A percentile compares a stretch with the other conserved stretches of the same genome.
Conservation (phyloP, 2,329 filamentous ascomycete species). For the Colletotrichum euphorbiae region DNA sequence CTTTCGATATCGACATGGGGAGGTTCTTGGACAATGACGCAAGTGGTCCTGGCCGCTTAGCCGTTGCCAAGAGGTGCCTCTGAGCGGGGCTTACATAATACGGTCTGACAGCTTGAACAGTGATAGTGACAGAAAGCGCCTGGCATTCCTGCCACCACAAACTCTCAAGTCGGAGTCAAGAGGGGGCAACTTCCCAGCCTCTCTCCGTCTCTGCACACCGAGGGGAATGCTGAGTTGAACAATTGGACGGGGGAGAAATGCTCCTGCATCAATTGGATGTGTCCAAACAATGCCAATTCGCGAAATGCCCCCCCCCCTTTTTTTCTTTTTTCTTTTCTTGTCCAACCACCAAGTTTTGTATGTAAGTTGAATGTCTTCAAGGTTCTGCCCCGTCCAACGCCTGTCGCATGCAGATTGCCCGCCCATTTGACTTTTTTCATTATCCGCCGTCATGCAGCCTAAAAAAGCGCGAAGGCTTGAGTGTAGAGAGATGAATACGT, state of each 20-base stretch:
- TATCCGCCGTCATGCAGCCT: neutral
- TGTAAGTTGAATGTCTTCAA: neutral
- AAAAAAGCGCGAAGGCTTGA: neutral
- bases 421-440: neutral
- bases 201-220: neutral
- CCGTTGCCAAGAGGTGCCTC: slow-evolving; percentile 20
- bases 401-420: slow-evolving; percentile 10
- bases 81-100: neutral
- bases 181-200: slow-evolving; percentile 17
- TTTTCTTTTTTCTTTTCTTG: neutral
- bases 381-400: slow-evolving; percentile 5
- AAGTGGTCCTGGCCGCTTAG: neutral
- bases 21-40: neutral
- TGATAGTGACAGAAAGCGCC: neutral
- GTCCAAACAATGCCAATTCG: slow-evolving; percentile 5
- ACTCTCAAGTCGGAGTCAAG: no score
- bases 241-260: neutral
- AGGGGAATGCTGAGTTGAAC: slow-evolving; percentile 5
- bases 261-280: slow-evolving; percentile 1
- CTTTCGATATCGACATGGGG: neutral
- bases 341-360: slow-evolving; percentile 8
- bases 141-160: no score
- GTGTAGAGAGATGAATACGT: no score
- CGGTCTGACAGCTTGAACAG: neutral
- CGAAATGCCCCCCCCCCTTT: neutral